These are phyloP conservation scores for Phaseolus lunatus DNA, from an alignment of 306 rosid species.

Conservation along the genomic window DNA sequence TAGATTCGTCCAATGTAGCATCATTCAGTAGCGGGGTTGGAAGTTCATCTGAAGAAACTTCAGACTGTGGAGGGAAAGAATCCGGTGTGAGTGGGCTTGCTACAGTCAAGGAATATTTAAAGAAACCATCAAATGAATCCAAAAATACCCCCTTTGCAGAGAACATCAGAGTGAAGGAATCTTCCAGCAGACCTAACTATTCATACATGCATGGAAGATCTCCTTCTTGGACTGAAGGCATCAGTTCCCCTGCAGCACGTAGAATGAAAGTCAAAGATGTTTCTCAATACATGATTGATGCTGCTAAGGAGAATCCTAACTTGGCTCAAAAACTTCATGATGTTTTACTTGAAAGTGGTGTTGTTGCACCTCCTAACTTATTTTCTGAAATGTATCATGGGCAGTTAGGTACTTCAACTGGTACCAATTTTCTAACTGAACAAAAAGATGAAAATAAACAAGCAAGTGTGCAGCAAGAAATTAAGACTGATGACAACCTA, in stretches of 20 bases:
- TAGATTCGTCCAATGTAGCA: slow-evolving; percentile 75
- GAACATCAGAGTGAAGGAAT: slow-evolving; percentile 57
- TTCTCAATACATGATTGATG: slow-evolving; percentile 96
- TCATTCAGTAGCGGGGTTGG: slow-evolving; percentile 86
- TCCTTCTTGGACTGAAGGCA: slow-evolving; percentile 99
- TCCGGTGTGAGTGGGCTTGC: slow-evolving; percentile 52
- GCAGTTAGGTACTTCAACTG: slow-evolving; percentile 59
- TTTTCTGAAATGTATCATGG: slow-evolving; percentile 80
- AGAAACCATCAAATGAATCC: slow-evolving; percentile 42
- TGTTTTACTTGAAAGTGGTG: slow-evolving; percentile 94
- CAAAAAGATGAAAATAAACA: slow-evolving; percentile 58
- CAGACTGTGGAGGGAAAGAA: slow-evolving; percentile 64
- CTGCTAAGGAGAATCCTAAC: slow-evolving; percentile 94
- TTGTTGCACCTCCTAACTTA: slow-evolving; percentile 91
- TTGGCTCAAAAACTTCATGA: slow-evolving; percentile 96
- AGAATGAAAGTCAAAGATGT: slow-evolving; percentile 94
- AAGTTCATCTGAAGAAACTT: slow-evolving; percentile 79
- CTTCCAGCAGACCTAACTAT: slow-evolving; percentile 64
- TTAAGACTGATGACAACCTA: slow-evolving; percentile 47
- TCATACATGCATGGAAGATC: slow-evolving; percentile 75
- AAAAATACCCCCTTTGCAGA: slow-evolving; percentile 51
- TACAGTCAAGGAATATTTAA: slow-evolving; percentile 58
- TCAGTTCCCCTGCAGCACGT: slow-evolving; percentile 88
- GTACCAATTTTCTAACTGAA: slow-evolving; percentile 53
- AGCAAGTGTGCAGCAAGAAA: slow-evolving; percentile 49